Evolutionary conservation across 257 asterid genomes (phyloP).

Genomic region (Solanum arcanum): DNA sequence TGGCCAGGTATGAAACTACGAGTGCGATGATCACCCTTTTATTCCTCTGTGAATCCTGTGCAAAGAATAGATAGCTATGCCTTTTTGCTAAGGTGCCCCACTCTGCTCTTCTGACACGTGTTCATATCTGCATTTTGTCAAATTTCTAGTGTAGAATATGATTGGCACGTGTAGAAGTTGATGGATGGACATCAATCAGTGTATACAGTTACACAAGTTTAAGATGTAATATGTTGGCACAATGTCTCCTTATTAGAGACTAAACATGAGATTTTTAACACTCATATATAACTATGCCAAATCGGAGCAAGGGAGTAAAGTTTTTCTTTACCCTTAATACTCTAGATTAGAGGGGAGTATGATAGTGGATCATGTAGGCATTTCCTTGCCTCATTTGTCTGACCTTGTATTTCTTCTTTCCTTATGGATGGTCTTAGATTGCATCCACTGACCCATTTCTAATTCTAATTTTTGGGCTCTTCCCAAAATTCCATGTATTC

Average conservation of each 20-base stretch:
- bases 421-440: neutral
- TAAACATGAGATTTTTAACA: neutral
- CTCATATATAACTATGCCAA: neutral
- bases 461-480: neutral
- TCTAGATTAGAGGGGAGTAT: neutral
- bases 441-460: neutral
- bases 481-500: neutral
- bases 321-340: neutral
- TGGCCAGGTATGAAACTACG: constrained; percentile 56
- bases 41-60: neutral
- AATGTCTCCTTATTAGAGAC: neutral
- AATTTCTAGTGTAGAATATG: neutral
- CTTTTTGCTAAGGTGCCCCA: neutral
- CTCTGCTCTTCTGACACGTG: neutral
- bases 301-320: neutral
- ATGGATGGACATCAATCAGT: neutral
- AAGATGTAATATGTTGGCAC: neutral
- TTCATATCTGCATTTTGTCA: neutral
- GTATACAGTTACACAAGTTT: neutral
- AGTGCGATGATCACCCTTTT: neutral
- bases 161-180: neutral
- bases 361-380: neutral
- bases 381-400: neutral
- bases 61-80: neutral
- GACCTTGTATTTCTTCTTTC: neutral